phyloP scores from a whole-genome alignment of 225 moss, liverwort and hornwort genomes.

The Climacium dendroides region DNA sequence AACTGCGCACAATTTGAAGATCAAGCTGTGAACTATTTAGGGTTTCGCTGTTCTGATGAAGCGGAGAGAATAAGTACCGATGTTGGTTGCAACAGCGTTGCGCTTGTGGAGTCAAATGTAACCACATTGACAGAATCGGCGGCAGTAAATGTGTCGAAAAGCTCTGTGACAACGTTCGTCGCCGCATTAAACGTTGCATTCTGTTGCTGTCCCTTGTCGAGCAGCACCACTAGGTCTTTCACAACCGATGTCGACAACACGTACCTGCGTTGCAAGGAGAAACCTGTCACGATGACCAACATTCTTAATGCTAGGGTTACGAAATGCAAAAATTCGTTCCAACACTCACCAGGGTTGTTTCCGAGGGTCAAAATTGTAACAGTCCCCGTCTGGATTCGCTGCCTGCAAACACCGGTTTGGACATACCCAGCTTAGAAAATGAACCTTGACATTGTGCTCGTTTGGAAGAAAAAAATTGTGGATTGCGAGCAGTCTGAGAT shows the following conservation, averaged over 20 bases:
- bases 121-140: constrained; percentile 30
- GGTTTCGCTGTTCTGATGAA: neutral
- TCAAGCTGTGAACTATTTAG: neutral
- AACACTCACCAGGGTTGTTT: constrained; percentile 31
- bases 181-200: constrained; percentile 17
- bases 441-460: neutral
- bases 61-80: constrained; percentile 7
- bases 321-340: neutral
- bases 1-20: neutral
- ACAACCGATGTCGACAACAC: constrained; percentile 33
- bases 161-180: constrained; percentile 18
- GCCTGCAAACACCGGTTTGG: constrained; percentile 5
- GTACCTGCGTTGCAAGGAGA: constrained; percentile 15
- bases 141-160: constrained; percentile 22
- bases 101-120: constrained; percentile 12
- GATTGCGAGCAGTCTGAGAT: neutral
- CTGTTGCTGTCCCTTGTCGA: constrained; percentile 23
- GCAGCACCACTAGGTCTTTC: constrained; percentile 41
- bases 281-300: neutral
- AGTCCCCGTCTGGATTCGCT: constrained; percentile 26
- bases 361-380: constrained; percentile 29
- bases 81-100: constrained; percentile 12
- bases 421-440: neutral
- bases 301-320: neutral
- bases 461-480: neutral